Evolutionary conservation across 257 asterid genomes (phyloP).

Genomic region (Solanum microdontum): DNA sequence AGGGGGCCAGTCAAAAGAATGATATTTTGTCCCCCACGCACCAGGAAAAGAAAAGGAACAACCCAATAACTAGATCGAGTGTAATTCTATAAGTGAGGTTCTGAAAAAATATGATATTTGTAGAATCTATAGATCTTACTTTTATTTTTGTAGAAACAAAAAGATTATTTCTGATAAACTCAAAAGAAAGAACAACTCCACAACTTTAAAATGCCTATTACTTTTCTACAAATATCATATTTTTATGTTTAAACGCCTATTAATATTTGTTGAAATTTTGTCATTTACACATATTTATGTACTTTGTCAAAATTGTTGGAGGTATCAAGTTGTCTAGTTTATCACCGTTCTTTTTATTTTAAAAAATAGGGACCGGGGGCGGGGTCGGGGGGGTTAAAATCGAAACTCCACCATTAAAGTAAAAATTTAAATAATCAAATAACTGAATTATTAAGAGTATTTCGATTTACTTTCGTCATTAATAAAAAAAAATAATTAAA

Average conservation of each 20-base stretch:
- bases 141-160: too few species aligned
- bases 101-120: rapidly evolving
- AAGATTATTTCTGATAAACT: neutral
- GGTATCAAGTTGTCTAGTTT: too few species aligned
- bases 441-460: neutral
- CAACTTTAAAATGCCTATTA: too few species aligned
- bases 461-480: neutral
- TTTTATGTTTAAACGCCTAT: neutral
- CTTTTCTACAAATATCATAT: neutral
- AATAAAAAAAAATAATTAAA: neutral
- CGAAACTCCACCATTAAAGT: too few species aligned
- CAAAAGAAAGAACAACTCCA: rapidly evolving
- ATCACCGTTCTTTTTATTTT: too few species aligned
- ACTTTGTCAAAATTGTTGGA: too few species aligned
- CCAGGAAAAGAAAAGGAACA: neutral
- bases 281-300: neutral
- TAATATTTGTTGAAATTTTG: neutral
- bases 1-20: neutral
- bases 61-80: neutral
- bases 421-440: too few species aligned
- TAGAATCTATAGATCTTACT: too few species aligned
- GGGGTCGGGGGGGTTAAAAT: too few species aligned
- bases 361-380: rapidly evolving
- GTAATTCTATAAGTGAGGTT: rapidly evolving
- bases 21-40: neutral